A percentile compares a stretch with the other conserved stretches of the same genome.
Conservation (phyloP, 1,284 basidiomycete genomes). For the Singerocomus rubriflavus region DNA sequence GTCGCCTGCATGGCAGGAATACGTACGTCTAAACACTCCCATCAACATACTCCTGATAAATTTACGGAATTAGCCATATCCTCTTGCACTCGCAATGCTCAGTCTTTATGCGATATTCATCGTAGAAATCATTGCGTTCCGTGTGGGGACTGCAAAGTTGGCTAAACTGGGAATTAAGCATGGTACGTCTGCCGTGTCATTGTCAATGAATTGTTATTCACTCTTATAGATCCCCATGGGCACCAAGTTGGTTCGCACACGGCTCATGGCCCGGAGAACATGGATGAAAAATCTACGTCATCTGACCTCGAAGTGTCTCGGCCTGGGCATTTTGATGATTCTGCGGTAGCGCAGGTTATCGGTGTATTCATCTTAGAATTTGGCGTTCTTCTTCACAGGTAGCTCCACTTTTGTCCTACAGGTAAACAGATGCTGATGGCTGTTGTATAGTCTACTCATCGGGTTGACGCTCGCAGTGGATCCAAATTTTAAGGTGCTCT, state of each 20-base stretch:
- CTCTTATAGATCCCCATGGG: slow-evolving; percentile 55
- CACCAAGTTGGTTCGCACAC: slow-evolving; percentile 65
- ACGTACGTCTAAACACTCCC: slow-evolving; percentile 48
- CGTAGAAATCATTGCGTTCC: slow-evolving; percentile 81
- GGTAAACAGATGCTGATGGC: not conserved
- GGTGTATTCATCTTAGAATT: slow-evolving; percentile 89
- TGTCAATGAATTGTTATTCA: not conserved
- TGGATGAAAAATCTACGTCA: slow-evolving; percentile 17
- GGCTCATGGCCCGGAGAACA: slow-evolving; percentile 63
- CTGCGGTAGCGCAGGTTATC: slow-evolving; percentile 71
- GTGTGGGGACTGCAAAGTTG: slow-evolving; percentile 70
- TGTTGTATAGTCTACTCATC: slow-evolving; percentile 65
- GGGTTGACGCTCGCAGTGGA: slow-evolving; percentile 92
- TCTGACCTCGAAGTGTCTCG: slow-evolving; percentile 23
- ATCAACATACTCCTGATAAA: slow-evolving; percentile 5
- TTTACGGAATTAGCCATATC: slow-evolving; percentile 58
- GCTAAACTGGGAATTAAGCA: slow-evolving; percentile 50
- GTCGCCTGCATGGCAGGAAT: slow-evolving; percentile 65
- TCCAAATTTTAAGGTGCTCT: slow-evolving; percentile 77
- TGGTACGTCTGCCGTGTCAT: slow-evolving; percentile 37
- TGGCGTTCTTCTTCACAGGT: slow-evolving; percentile 87
- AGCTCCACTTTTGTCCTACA: not conserved
- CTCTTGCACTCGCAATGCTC: slow-evolving; percentile 75
- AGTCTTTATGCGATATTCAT: slow-evolving; percentile 85
- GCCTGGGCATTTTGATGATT: slow-evolving; percentile 35